These are phyloP conservation scores for Penicillium crustosum DNA, from an alignment of 2,329 filamentous ascomycete species.

Conservation along the genomic window DNA sequence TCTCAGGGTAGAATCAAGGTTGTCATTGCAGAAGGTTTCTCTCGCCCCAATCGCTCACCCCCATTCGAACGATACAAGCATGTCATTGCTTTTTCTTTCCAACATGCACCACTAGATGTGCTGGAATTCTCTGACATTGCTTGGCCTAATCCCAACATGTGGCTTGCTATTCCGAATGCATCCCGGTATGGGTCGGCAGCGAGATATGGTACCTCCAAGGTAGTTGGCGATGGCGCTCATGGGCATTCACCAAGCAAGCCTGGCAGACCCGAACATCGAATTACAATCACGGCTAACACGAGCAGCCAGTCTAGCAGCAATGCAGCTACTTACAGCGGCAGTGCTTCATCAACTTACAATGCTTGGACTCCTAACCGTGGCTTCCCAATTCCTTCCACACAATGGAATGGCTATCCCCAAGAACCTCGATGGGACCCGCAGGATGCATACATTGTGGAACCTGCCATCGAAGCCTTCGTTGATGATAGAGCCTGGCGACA, in stretches of 20 bases:
- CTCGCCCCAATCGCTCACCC: conserved; percentile 46
- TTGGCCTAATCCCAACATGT: conserved; percentile 75
- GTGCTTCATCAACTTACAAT: conserved; percentile 23
- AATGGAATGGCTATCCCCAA: conserved; percentile 24
- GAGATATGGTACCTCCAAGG: conserved; percentile 40
- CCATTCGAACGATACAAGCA: conserved; percentile 70
- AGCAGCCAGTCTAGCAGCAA: conserved; percentile 21
- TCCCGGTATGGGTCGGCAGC: conserved; percentile 34
- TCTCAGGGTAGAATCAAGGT: conserved; percentile 73
- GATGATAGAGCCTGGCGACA: conserved; percentile 29
- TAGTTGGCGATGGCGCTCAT: conserved; percentile 55
- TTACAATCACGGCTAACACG: conserved; percentile 14
- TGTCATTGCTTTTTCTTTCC: conserved; percentile 76
- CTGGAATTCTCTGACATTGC: conserved; percentile 73
- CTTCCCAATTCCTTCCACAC: conserved; percentile 31
- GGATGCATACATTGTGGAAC: conserved; percentile 39
- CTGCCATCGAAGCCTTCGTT: conserved; percentile 43
- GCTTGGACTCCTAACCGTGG: conserved; percentile 32
- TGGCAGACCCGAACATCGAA: conserved; percentile 18
- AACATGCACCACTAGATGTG: conserved; percentile 79
- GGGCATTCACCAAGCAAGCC: conserved; percentile 60
- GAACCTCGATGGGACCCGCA: conserved; percentile 31
- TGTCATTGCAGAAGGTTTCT: conserved; percentile 71
- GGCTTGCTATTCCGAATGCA: conserved; percentile 50
- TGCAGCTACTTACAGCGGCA: conserved; percentile 2